Evolutionary conservation across 2,329 filamentous ascomycete species (phyloP).

Genomic region (Fusarium veterinarium): DNA sequence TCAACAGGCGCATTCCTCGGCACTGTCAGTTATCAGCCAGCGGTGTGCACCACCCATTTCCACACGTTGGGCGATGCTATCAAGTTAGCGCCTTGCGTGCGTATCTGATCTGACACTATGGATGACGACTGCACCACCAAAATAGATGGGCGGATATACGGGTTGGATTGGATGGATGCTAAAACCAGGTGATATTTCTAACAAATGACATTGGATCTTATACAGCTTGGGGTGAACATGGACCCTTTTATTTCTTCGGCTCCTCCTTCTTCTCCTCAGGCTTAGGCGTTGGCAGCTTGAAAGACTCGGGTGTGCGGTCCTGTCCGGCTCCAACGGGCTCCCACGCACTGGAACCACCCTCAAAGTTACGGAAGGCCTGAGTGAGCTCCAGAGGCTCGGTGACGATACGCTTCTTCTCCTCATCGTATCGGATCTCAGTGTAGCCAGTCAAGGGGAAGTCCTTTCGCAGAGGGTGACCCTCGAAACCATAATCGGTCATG

Average conservation of each 20-base stretch:
- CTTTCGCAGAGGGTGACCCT: conserved; percentile 96
- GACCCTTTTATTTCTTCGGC: conserved; percentile 81
- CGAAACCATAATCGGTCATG: conserved; percentile 99
- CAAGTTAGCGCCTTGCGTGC: conserved; percentile 8
- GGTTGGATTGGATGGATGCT: conserved; percentile 18
- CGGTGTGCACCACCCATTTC: conserved; percentile 10
- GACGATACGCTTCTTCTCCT: conserved; percentile 99
- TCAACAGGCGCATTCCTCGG: conserved; percentile 26
- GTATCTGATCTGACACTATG: conserved; percentile 17
- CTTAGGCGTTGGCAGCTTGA: conserved; percentile 95
- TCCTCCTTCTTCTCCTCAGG: conserved; percentile 92
- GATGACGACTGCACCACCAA: conserved; percentile 16
- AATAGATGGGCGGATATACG: conserved; percentile 7
- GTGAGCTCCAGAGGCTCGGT: conserved; percentile 97
- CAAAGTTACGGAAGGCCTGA: conserved; percentile 98
- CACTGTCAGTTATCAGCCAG: conserved; percentile 20
- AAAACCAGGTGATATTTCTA: conserved; percentile 48
- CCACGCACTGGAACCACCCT: conserved; percentile 82
- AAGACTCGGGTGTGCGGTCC: conserved; percentile 84
- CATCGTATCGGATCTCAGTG: conserved; percentile 97
- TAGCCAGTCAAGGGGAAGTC: conserved; percentile 98
- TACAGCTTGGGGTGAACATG: conserved; percentile 43
- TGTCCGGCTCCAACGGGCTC: conserved; percentile 75
- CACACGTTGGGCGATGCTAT: conserved; percentile 14
- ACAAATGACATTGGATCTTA: conserved; percentile 46